These are phyloP conservation scores for Arthrinium phaeospermum DNA, from an alignment of 2,329 filamentous ascomycete species.

Conservation along the genomic window DNA sequence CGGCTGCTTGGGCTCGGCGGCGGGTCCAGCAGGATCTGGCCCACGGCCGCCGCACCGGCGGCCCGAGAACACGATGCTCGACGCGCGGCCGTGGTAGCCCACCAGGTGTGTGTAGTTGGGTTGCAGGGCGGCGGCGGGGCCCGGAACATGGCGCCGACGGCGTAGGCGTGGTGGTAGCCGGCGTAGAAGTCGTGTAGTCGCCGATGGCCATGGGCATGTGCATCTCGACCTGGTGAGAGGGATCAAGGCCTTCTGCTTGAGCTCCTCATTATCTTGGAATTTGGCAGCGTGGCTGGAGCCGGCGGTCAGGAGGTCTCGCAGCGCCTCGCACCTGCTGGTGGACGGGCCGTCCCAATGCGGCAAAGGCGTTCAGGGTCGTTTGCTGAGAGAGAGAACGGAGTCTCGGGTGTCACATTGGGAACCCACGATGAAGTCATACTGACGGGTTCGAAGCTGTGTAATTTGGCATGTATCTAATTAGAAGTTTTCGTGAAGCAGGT, in stretches of 20 bases:
- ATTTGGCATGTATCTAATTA: not conserved
- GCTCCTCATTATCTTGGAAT: constrained; percentile 56
- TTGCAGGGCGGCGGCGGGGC: constrained; percentile 73
- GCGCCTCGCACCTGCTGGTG: constrained; percentile 72
- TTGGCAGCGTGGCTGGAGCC: not conserved
- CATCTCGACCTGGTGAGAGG: constrained; percentile 63
- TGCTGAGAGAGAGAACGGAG: constrained; percentile 71
- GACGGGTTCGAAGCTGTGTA: not conserved
- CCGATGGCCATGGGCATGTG: constrained; percentile 80
- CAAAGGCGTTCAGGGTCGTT: constrained; percentile 74
- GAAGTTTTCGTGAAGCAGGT: not conserved
- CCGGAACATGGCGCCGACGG: constrained; percentile 72
- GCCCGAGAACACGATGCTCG: constrained; percentile 76
- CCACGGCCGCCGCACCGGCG: constrained; percentile 72
- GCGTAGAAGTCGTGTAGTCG: constrained; percentile 88
- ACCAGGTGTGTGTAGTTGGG: constrained; percentile 84
- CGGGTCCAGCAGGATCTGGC: constrained; percentile 72
- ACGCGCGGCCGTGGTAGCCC: constrained; percentile 80
- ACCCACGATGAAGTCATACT: constrained; percentile 18
- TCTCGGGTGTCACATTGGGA: constrained; percentile 27
- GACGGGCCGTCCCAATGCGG: constrained; percentile 69
- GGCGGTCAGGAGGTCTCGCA: constrained; percentile 66
- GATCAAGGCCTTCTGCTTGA: constrained; percentile 65
- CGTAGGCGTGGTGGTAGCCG: constrained; percentile 76
- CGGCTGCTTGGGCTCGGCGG: constrained; percentile 65